These are phyloP conservation scores for Spergularia azorica DNA, from an alignment of 179 eudicot species.

Conservation along the genomic window DNA sequence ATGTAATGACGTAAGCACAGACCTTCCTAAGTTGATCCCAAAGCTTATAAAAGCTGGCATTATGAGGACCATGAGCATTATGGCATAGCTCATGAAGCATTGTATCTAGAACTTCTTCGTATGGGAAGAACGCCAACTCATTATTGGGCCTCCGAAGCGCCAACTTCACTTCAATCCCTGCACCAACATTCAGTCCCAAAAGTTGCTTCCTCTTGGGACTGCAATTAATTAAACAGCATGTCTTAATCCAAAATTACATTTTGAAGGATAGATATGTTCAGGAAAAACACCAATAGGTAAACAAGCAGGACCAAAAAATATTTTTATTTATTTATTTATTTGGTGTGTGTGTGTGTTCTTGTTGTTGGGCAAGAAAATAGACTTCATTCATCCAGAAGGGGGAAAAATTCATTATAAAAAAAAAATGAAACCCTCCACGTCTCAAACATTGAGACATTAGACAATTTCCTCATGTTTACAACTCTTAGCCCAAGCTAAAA, in stretches of 20 bases:
- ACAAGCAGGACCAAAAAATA: background rate
- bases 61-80: slow-evolving; percentile 84
- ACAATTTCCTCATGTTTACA: background rate
- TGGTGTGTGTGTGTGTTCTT: too few species aligned
- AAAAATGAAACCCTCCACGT: too few species aligned
- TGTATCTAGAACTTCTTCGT: slow-evolving; percentile 72
- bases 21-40: slow-evolving; percentile 96
- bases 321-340: too few species aligned
- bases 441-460: too few species aligned
- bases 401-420: too few species aligned
- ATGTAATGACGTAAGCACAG: background rate
- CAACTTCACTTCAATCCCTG: slow-evolving; percentile 75
- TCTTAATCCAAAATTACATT: slow-evolving; percentile 1
- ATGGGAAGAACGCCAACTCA: slow-evolving; percentile 76
- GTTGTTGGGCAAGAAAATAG: background rate
- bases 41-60: slow-evolving; percentile 88
- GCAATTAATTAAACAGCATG: slow-evolving; percentile 35
- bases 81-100: slow-evolving; percentile 98
- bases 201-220: slow-evolving; percentile 71
- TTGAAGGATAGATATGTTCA: background rate
- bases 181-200: slow-evolving; percentile 80
- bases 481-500: background rate
- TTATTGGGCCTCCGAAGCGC: slow-evolving; percentile 76
- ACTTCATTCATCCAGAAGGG: background rate
- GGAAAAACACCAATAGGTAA: slow-evolving; percentile 1